Percentiles rank a stretch among this genome's conserved stretches.
Evolutionary conservation across 352 stramenopile genomes (phyloP).

Genomic region (Achlya hypogyna): DNA sequence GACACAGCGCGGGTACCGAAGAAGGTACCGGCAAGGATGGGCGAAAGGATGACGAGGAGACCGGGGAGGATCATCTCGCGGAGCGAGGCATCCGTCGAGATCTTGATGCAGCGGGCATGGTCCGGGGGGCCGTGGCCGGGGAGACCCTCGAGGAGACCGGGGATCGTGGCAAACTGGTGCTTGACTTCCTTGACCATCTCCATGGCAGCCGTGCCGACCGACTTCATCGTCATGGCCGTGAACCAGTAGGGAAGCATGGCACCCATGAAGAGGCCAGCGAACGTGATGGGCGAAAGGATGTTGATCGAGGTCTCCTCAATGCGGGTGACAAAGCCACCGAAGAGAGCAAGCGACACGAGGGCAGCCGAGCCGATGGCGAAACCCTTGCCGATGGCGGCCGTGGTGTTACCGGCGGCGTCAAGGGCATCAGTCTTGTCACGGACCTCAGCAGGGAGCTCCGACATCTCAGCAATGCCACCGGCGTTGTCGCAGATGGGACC

Average conservation of each 20-base stretch:
- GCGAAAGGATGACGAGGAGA: conserved; percentile 97
- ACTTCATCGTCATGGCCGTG: conserved; percentile 99
- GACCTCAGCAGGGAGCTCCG: conserved; percentile 92
- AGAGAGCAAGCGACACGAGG: conserved; percentile 97
- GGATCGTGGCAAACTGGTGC: conserved; percentile 98
- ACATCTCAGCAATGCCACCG: conserved; percentile 99
- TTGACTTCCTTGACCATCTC: conserved; percentile 99
- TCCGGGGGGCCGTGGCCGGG: conserved; percentile 76
- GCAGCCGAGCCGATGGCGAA: conserved; percentile 99
- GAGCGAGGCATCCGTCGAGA: conserved; percentile 97
- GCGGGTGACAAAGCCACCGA: conserved; percentile 97
- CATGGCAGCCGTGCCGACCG: conserved; percentile 95
- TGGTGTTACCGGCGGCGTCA: conserved; percentile 99
- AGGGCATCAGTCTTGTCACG: conserved; percentile 99
- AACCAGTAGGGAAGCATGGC: conserved; percentile 99
- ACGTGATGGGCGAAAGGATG: conserved; percentile 96
- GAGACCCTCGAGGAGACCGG: conserved; percentile 93
- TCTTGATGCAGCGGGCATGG: conserved; percentile 95
- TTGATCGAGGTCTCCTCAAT: conserved; percentile 94
- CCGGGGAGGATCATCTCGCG: conserved; percentile 98
- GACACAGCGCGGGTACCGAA: conserved; percentile 97
- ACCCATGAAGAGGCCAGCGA: conserved; percentile 98
- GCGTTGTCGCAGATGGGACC: conserved; percentile 99
- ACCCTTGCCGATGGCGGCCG: conserved; percentile 98
- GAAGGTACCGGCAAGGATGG: conserved; percentile 96